Percentiles rank a stretch among this genome's conserved stretches.
These are phyloP conservation scores for Podila epigama DNA, from an alignment of 192 early-diverging fungal genomes.

Conservation along the genomic window DNA sequence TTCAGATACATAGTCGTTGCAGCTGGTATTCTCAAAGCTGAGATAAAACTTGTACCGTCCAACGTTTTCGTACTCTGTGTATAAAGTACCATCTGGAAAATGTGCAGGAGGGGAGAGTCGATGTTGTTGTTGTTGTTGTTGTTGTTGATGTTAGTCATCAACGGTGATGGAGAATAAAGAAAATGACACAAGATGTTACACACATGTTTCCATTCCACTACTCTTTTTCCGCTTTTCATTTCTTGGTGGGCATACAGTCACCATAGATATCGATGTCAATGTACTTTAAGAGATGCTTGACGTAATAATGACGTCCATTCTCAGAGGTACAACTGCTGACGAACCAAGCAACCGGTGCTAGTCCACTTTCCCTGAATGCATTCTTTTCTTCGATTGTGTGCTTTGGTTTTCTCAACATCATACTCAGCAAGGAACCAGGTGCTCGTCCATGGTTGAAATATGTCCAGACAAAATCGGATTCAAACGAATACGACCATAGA, in stretches of 20 bases:
- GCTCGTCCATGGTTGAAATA: constrained; percentile 12
- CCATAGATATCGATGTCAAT: constrained; percentile 45
- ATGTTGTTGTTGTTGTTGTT: too few species aligned
- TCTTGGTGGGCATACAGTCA: constrained; percentile 27
- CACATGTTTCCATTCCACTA: too few species aligned
- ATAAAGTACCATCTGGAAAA: not conserved
- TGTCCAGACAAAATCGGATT: constrained; percentile 14
- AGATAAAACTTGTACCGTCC: constrained; percentile 44
- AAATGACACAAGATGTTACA: too few species aligned
- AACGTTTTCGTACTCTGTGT: not conserved
- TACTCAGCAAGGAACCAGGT: not conserved
- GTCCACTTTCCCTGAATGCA: not conserved
- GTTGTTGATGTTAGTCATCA: too few species aligned
- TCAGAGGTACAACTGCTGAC: constrained; percentile 19
- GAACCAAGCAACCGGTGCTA: constrained; percentile 45
- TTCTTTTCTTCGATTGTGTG: constrained; percentile 20
- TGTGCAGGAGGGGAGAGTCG: too few species aligned
- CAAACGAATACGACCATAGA: constrained; percentile 16
- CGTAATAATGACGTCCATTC: constrained; percentile 36
- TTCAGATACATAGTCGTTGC: constrained; percentile 45
- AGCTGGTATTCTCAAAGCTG: constrained; percentile 39
- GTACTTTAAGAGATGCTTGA: constrained; percentile 36
- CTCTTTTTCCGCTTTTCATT: constrained; percentile 9
- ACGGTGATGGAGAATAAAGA: not conserved
- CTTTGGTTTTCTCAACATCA: constrained; percentile 1